Evolutionary conservation across 257 asterid genomes (phyloP).

Genomic region (Linderniella brevidens): DNA sequence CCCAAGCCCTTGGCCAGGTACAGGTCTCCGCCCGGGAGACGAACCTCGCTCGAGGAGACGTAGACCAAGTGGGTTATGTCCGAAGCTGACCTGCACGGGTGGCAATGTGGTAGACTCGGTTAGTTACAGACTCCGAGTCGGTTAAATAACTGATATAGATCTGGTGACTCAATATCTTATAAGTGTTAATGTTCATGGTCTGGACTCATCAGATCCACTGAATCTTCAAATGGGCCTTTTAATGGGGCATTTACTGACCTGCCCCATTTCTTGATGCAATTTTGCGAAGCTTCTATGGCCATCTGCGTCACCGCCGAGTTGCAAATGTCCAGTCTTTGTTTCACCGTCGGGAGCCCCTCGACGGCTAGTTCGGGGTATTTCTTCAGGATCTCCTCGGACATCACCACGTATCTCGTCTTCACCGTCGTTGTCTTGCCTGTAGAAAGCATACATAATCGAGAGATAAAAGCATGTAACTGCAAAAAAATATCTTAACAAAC

Average conservation of each 20-base stretch:
- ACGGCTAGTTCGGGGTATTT: slow-evolving; percentile 76
- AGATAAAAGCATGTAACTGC: too few relatives aligned
- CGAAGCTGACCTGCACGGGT: slow-evolving; percentile 44
- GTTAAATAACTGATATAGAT: too few relatives aligned
- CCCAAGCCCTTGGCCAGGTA: slow-evolving; percentile 84
- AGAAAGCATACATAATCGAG: too few relatives aligned
- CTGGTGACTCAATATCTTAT: too few relatives aligned
- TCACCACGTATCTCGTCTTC: slow-evolving; percentile 81
- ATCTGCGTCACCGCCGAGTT: slow-evolving; percentile 77
- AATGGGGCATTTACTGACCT: too few relatives aligned
- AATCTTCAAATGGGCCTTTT: too few relatives aligned
- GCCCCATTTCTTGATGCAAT: slow-evolving; percentile 77
- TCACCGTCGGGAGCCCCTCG: slow-evolving; percentile 78
- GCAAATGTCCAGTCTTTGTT: slow-evolving; percentile 73
- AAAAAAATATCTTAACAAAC: too few relatives aligned
- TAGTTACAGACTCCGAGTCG: too few relatives aligned
- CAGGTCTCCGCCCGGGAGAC: slow-evolving; percentile 92
- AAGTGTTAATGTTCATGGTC: too few relatives aligned
- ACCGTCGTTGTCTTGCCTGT: slow-evolving; percentile 94
- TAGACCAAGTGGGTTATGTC: slow-evolving; percentile 80
- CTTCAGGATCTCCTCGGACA: slow-evolving; percentile 80
- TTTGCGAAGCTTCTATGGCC: slow-evolving; percentile 77
- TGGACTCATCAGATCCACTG: too few relatives aligned
- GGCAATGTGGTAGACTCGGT: too few relatives aligned
- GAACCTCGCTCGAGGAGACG: slow-evolving; percentile 88